A percentile compares a stretch with the other conserved stretches of the same genome.
These are phyloP conservation scores for Yamadazyma conglobata DNA, from an alignment of 1,139 yeast species.

Conservation along the genomic window DNA sequence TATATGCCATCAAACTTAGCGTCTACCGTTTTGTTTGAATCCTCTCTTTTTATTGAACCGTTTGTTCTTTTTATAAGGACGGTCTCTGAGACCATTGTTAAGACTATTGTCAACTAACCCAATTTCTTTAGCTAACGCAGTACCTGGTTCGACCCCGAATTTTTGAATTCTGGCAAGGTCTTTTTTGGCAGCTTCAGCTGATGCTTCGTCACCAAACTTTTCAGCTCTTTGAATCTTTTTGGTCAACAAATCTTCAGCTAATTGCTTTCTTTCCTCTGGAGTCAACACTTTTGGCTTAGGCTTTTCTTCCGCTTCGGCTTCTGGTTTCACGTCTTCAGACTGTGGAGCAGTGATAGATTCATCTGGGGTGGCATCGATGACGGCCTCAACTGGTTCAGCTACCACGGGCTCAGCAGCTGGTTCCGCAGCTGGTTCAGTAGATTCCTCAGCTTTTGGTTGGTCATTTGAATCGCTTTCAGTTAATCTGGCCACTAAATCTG, in stretches of 20 bases:
- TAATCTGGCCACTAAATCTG: slow-evolving; percentile 74
- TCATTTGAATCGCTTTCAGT: slow-evolving; percentile 28
- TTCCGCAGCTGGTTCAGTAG: slow-evolving; percentile 14
- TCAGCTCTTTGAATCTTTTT: slow-evolving; percentile 70
- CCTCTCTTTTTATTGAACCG: slow-evolving; percentile 12
- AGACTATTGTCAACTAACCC: slow-evolving; percentile 48
- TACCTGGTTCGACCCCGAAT: slow-evolving; percentile 75
- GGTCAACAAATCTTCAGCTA: slow-evolving; percentile 65
- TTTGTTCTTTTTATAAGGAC: slow-evolving; percentile 16
- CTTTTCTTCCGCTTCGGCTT: slow-evolving; percentile 21
- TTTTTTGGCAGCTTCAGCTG: slow-evolving; percentile 52
- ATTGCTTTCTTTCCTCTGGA: slow-evolving; percentile 67
- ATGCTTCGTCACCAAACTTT: slow-evolving; percentile 68
- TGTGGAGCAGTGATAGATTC: slow-evolving; percentile 15
- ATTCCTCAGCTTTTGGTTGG: slow-evolving; percentile 14
- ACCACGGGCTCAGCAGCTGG: slow-evolving; percentile 12
- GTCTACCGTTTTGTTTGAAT: neutral
- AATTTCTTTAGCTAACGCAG: slow-evolving; percentile 64
- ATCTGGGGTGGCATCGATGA: slow-evolving; percentile 11
- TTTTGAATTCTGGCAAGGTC: slow-evolving; percentile 70
- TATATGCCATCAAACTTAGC: no score
- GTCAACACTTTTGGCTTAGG: slow-evolving; percentile 41
- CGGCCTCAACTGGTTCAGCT: slow-evolving; percentile 6
- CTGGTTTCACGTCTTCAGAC: slow-evolving; percentile 14
- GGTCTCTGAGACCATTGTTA: slow-evolving; percentile 16